Percentiles rank a stretch among this genome's conserved stretches.
These are phyloP conservation scores for Ramalina peruviana DNA, from an alignment of 495 filamentous ascomycete species.

Conservation along the genomic window DNA sequence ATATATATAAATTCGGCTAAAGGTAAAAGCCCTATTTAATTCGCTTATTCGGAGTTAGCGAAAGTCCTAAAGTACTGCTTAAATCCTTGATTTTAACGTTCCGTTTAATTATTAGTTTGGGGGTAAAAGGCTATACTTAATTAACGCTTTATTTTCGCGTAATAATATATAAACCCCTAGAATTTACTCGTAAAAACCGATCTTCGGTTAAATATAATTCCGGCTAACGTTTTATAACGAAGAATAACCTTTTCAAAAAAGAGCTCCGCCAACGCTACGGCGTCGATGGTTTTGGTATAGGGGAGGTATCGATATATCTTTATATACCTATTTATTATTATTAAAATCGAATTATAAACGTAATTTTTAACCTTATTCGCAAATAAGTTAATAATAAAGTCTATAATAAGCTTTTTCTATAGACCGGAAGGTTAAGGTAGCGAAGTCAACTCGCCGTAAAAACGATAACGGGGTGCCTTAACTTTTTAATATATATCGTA, in stretches of 20 bases:
- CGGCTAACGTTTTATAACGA: too few relatives aligned
- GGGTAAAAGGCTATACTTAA: too few relatives aligned
- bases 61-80: neutral
- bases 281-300: neutral
- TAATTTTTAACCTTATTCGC: neutral
- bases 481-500: neutral
- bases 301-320: neutral
- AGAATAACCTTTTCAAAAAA: neutral
- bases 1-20: neutral
- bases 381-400: neutral
- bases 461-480: neutral
- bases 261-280: neutral
- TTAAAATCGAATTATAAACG: too few relatives aligned
- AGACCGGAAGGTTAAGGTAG: neutral
- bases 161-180: too few relatives aligned
- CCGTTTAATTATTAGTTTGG: neutral
- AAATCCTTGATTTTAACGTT: neutral
- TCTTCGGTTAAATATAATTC: neutral
- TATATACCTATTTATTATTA: neutral
- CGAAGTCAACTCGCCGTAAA: neutral
- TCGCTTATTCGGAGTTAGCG: neutral
- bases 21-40: neutral
- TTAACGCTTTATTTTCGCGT: too few relatives aligned
- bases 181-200: too few relatives aligned
- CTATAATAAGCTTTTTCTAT: neutral